phyloP scores from a whole-genome alignment of 257 asterid genomes.

The Solanum chmielewskii region DNA sequence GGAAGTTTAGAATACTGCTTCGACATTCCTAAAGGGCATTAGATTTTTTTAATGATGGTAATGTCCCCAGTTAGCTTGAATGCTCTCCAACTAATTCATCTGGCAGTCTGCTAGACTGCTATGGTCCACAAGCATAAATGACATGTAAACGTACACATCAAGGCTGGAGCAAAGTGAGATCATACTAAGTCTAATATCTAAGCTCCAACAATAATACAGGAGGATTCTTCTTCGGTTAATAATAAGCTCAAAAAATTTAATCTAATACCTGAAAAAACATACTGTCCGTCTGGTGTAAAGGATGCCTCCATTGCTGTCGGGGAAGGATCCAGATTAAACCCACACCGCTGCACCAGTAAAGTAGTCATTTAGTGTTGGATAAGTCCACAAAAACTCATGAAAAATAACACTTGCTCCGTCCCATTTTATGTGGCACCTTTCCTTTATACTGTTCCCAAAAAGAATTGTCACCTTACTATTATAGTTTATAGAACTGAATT shows the following conservation, averaged over 20 bases:
- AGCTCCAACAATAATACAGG: not conserved
- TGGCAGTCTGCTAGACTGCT: not conserved
- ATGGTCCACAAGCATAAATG: not conserved
- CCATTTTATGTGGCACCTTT: not conserved
- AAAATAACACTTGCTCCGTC: not conserved
- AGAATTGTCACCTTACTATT: not conserved
- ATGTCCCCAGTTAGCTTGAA: not conserved
- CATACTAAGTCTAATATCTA: not conserved
- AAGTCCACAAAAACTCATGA: not conserved
- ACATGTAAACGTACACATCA: not conserved
- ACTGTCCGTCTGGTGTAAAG: conserved; percentile 94
- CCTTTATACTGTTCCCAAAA: not conserved
- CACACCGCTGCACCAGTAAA: conserved; percentile 50
- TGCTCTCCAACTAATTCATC: not conserved
- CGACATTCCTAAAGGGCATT: not conserved
- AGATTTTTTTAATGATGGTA: not conserved
- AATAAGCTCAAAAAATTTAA: not conserved
- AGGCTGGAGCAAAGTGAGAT: not conserved
- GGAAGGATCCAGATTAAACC: conserved; percentile 71
- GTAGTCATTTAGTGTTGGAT: not conserved
- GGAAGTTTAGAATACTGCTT: not conserved
- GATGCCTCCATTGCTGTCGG: conserved; percentile 69
- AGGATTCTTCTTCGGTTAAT: not conserved
- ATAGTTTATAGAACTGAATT: too few species aligned
- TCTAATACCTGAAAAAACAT: conserved; percentile 65